Evolutionary conservation across 2,329 filamentous ascomycete genomes (phyloP).

Genomic region (Thielaviopsis euricoi): DNA sequence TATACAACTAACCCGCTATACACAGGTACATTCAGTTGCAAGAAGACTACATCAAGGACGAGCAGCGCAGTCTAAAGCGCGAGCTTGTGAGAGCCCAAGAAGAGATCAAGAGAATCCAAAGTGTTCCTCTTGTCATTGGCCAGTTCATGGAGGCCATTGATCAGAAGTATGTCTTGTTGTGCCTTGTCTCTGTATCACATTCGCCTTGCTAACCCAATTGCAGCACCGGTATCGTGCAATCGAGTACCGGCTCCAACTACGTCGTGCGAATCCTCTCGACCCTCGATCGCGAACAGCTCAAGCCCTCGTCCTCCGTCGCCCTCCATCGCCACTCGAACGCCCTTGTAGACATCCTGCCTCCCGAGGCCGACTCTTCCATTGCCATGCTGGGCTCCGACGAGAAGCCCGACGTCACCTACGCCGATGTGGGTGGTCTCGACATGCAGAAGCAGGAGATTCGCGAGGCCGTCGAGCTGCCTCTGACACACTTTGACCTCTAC

Average conservation of each 20-base stretch:
- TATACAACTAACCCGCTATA: constrained; percentile 11
- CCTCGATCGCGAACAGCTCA: constrained; percentile 92
- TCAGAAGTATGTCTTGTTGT: constrained; percentile 56
- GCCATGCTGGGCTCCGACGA: constrained; percentile 94
- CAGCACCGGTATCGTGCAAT: constrained; percentile 96
- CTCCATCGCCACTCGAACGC: constrained; percentile 97
- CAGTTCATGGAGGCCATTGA: constrained; percentile 99
- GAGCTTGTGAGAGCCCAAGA: constrained; percentile 95
- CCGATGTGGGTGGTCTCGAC: constrained; percentile 90
- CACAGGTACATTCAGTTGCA: constrained; percentile 82
- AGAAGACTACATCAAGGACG: constrained; percentile 99
- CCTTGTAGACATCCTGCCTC: constrained; percentile 95
- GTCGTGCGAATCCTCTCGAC: constrained; percentile 96
- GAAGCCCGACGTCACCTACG: constrained; percentile 96
- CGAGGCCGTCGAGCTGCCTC: constrained; percentile 88
- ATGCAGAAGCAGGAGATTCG: constrained; percentile 99
- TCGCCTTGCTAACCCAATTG: neutral
- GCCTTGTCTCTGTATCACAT: constrained; percentile 12
- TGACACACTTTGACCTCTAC: constrained; percentile 97
- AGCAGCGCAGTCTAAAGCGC: constrained; percentile 93
- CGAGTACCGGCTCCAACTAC: constrained; percentile 95
- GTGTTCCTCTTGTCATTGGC: constrained; percentile 90
- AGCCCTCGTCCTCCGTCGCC: constrained; percentile 93
- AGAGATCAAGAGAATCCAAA: constrained; percentile 99
- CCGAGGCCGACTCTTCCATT: constrained; percentile 95